These are phyloP conservation scores for Spathaspora arborariae DNA, from an alignment of 805 yeast genomes.

Conservation along the genomic window DNA sequence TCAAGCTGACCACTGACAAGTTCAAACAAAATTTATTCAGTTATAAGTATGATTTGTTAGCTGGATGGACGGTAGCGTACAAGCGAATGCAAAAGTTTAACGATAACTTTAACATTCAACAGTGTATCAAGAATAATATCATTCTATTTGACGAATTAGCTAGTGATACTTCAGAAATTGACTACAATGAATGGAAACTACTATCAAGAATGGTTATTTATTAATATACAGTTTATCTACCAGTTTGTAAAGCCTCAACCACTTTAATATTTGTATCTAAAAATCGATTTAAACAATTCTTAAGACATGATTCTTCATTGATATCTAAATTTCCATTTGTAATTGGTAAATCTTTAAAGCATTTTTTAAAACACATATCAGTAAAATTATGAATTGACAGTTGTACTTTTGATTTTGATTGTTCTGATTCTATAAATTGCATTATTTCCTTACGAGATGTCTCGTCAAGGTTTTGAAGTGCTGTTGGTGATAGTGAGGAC, in stretches of 20 bases:
- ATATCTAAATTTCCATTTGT: conserved; percentile 46
- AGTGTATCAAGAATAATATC: neutral
- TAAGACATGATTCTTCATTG: conserved; percentile 68
- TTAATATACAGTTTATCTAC: conserved; percentile 12
- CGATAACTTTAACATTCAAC: neutral
- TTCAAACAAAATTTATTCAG: conserved; percentile 12
- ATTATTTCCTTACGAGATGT: conserved; percentile 68
- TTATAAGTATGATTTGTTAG: conserved; percentile 33
- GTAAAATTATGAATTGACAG: conserved; percentile 84
- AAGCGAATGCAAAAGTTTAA: conserved; percentile 8
- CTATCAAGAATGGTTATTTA: neutral
- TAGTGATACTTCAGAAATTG: neutral
- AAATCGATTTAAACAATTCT: conserved; percentile 80
- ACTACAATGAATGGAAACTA: neutral
- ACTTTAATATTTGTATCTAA: conserved; percentile 84
- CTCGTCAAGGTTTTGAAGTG: conserved; percentile 51
- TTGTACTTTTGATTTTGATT: conserved; percentile 83
- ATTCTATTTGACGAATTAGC: neutral
- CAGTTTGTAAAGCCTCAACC: conserved; percentile 51
- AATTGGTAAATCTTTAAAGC: conserved; percentile 49
- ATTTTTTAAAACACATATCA: conserved; percentile 85
- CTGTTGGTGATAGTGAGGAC: conserved; percentile 34
- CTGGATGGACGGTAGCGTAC: conserved; percentile 28
- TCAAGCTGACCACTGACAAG: conserved; percentile 11
- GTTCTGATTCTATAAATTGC: conserved; percentile 75